These are phyloP conservation scores for Fereydounia khargensis DNA, from an alignment of 1,284 basidiomycete species.

Conservation along the genomic window DNA sequence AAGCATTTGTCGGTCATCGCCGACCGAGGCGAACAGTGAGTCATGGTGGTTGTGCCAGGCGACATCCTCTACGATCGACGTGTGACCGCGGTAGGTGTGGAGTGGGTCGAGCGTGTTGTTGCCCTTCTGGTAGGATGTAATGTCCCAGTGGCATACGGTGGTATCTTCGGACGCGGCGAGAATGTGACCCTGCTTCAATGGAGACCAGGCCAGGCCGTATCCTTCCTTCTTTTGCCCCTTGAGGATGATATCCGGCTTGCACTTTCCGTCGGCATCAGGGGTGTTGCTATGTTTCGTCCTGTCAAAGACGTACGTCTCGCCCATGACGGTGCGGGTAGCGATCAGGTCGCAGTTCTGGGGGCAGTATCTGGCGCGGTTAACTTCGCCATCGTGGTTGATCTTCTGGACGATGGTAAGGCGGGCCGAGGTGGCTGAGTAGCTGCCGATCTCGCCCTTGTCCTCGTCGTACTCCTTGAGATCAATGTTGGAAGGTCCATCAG, in stretches of 20 bases:
- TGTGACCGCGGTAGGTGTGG: slow-evolving; percentile 72
- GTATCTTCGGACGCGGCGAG: slow-evolving; percentile 92
- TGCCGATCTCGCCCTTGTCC: slow-evolving; percentile 67
- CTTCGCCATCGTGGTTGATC: slow-evolving; percentile 94
- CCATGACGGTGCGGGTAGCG: slow-evolving; percentile 86
- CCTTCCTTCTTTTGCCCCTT: slow-evolving; percentile 90
- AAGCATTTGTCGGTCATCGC: slow-evolving; percentile 90
- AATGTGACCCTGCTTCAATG: slow-evolving; percentile 75
- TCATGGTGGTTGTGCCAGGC: slow-evolving; percentile 89
- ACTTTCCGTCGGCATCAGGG: slow-evolving; percentile 74
- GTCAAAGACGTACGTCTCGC: slow-evolving; percentile 91
- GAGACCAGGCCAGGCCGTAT: slow-evolving; percentile 91
- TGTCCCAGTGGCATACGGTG: slow-evolving; percentile 95
- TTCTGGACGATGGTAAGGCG: slow-evolving; percentile 86
- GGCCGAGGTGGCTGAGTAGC: slow-evolving; percentile 67
- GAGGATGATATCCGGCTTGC: slow-evolving; percentile 85
- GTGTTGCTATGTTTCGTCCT: slow-evolving; percentile 93
- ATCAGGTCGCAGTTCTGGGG: slow-evolving; percentile 97
- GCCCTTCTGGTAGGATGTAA: slow-evolving; percentile 81
- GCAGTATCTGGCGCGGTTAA: slow-evolving; percentile 97
- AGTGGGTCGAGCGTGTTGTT: slow-evolving; percentile 77
- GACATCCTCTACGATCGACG: slow-evolving; percentile 73
- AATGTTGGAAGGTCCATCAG: slow-evolving; percentile 60
- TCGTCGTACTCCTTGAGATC: slow-evolving; percentile 83
- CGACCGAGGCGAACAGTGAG: slow-evolving; percentile 89